Base-by-base conservation (phyloP, 768 basidiomycete species). In the Suillus lakei region DNA sequence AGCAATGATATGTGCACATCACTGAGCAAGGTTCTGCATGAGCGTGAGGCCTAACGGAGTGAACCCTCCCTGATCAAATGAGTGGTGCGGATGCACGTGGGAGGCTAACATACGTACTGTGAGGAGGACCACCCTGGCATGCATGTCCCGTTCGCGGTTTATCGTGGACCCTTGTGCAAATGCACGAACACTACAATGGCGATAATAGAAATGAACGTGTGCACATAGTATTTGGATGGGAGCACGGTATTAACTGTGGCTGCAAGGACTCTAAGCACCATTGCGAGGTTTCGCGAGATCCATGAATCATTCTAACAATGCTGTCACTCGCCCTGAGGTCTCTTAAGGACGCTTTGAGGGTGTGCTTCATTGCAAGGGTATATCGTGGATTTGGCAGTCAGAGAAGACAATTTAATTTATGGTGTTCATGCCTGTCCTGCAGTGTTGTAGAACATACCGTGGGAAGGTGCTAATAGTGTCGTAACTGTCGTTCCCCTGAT, bases 1-100 rank as follows among this genome's bases (percentile, higher is more conserved):
- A 0, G 90, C 90, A 51, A 95, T 90, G 65, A 95, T 78, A 68
- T 92, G 91, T 18, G 93, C 92, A 13, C 94, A 93, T 50, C 90
- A 85, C 58, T 84, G 77, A 2, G 94, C 92, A 9, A 96, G 78
- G 3, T 78, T 78, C 62, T 90, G 86, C 12, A 93, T 74, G 0
- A 93, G n/a, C n/a, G n/a, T n/a, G n/a, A n/a, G n/a, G n/a, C n/a
- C n/a, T n/a, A n/a, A n/a, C n/a, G n/a, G n/a, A 3, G 91, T 90
- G 69, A 94, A 91, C 0, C 82, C 91, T 41, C 93, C 92, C 91
- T 93, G 67, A 23, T 61, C 26, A 46, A 32, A n/a, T 43, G 55
- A 60, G 6, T 28, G 55, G 16, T 16, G 61, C 15, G 36, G 60
- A 61, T 23, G 3, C 21, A 54, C 10, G 4, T 9, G 2, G 58